These are phyloP conservation scores for Phytophthora pini DNA, from an alignment of 352 stramenopile genomes.

Conservation along the genomic window DNA sequence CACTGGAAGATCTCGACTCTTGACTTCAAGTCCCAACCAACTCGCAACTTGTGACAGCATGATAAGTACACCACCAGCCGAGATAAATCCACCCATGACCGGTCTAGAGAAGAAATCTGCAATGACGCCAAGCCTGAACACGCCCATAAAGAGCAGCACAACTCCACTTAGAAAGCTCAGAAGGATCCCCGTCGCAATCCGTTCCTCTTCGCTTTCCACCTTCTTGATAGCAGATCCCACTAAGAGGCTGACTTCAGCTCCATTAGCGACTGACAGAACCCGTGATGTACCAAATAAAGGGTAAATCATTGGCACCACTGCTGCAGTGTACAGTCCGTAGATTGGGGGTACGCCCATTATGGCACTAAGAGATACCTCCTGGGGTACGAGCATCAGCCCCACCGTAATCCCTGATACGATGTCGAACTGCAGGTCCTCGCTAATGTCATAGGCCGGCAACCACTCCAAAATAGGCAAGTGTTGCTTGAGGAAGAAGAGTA, in stretches of 20 bases:
- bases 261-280: conserved; percentile 71
- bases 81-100: conserved; percentile 79
- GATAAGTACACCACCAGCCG: conserved; percentile 69
- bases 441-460: conserved; percentile 70
- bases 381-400: conserved; percentile 92
- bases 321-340: conserved; percentile 78
- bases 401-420: conserved; percentile 74
- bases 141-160: conserved; percentile 61
- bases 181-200: conserved; percentile 69
- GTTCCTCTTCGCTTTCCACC: conserved; percentile 58
- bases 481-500: conserved; percentile 55
- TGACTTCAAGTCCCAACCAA: conserved; percentile 64
- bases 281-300: conserved; percentile 71
- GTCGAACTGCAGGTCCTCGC: conserved; percentile 71
- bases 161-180: conserved; percentile 71
- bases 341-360: conserved; percentile 84
- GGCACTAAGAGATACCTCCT: conserved; percentile 92
- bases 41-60: conserved; percentile 67
- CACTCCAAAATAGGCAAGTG: conserved; percentile 76
- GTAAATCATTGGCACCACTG: conserved; percentile 76
- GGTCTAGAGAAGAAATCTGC: conserved; percentile 79
- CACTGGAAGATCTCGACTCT: conserved; percentile 54
- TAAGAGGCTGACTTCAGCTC: conserved; percentile 66
- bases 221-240: conserved; percentile 67
- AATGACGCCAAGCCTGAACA: conserved; percentile 66